Conservation (phyloP, 2,329 filamentous ascomycete genomes). For the Alternaria panax region DNA sequence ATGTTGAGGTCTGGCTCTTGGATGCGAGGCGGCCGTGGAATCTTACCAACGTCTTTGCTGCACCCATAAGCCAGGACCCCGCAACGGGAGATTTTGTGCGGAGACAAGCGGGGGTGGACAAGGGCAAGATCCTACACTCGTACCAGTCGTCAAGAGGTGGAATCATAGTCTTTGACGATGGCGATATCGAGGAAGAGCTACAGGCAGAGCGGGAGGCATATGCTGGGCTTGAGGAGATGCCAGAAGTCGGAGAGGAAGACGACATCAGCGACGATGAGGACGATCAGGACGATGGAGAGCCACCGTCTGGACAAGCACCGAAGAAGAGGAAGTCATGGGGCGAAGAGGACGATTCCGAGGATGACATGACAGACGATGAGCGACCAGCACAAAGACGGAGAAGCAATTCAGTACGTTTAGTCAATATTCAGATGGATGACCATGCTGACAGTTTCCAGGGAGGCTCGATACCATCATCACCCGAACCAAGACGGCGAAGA, state of each 20-base stretch:
- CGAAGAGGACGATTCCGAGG: slow-evolving; percentile 68
- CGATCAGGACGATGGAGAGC: slow-evolving; percentile 44
- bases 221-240: slow-evolving; percentile 86
- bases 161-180: slow-evolving; percentile 93
- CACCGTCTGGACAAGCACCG: slow-evolving; percentile 46
- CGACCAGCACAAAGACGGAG: slow-evolving; percentile 80
- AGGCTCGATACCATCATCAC: slow-evolving; percentile 71
- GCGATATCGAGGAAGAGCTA: slow-evolving; percentile 88
- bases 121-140: slow-evolving; percentile 72
- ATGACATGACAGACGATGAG: slow-evolving; percentile 73
- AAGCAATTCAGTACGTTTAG: slow-evolving; percentile 80
- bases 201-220: slow-evolving; percentile 79
- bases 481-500: slow-evolving; percentile 67
- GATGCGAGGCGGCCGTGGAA: slow-evolving; percentile 96
- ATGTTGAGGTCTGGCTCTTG: slow-evolving; percentile 94
- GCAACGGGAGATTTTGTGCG: slow-evolving; percentile 58
- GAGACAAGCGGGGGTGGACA: slow-evolving; percentile 71
- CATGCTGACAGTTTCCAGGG: slow-evolving; percentile 48
- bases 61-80: slow-evolving; percentile 55
- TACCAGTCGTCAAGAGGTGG: slow-evolving; percentile 85
- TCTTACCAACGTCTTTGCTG: slow-evolving; percentile 88
- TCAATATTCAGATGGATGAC: neutral
- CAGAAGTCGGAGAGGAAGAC: slow-evolving; percentile 79
- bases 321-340: slow-evolving; percentile 54
- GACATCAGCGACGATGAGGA: slow-evolving; percentile 65